Percentiles rank a stretch among this genome's conserved stretches.
These are phyloP conservation scores for Sequoia sempervirens DNA, from an alignment of 75 land plant genomes.

Conservation along the genomic window DNA sequence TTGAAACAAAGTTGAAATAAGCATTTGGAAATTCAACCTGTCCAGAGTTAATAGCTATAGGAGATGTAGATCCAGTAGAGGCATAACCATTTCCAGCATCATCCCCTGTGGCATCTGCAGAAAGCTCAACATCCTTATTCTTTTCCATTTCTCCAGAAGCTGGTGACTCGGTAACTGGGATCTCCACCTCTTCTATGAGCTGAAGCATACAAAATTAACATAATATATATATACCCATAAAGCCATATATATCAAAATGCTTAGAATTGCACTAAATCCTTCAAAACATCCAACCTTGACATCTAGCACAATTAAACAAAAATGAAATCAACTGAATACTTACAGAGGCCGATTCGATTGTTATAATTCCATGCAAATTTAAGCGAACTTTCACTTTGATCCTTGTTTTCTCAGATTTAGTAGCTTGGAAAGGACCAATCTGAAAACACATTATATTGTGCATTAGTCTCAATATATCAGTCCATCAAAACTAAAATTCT, in stretches of 20 bases:
- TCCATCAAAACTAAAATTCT: not conserved
- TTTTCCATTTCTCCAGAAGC: not conserved
- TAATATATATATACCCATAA: not conserved
- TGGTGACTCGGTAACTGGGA: not conserved
- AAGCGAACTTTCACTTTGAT: slow-evolving; percentile 70
- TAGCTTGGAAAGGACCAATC: slow-evolving; percentile 79
- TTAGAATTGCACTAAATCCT: not conserved
- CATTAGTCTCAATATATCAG: not conserved
- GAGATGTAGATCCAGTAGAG: slow-evolving; percentile 1
- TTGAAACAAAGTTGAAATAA: not conserved
- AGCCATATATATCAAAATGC: not conserved
- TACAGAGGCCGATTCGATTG: slow-evolving; percentile 71
- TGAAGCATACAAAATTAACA: slow-evolving; percentile 6
- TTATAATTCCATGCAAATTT: slow-evolving; percentile 79
- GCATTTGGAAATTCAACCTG: not conserved
- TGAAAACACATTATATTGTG: slow-evolving; percentile 9
- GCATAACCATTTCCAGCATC: not conserved
- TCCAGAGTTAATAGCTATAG: not conserved
- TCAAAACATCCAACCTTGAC: not conserved
- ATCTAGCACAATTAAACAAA: not conserved
- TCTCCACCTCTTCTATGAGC: not conserved
- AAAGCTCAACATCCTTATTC: not conserved
- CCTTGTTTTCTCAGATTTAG: slow-evolving; percentile 46
- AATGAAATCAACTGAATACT: slow-evolving; percentile 20
- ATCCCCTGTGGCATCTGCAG: not conserved